phyloP scores from a whole-genome alignment of 78 protist species.

The Pigoraptor vietnamica region DNA sequence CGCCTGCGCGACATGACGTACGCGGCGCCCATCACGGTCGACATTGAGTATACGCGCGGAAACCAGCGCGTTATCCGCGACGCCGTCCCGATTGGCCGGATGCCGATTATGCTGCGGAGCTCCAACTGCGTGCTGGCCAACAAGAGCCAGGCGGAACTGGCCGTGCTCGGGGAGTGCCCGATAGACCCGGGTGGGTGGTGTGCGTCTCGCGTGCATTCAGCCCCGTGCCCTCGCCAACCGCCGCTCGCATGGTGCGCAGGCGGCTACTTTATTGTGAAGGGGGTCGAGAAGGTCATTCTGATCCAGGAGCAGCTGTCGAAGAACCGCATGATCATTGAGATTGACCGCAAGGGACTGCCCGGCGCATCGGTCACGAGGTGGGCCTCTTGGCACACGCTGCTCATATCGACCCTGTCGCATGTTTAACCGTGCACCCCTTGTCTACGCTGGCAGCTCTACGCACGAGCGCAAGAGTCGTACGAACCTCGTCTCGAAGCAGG shows the following conservation, averaged over 20 bases:
- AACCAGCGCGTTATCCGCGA: not conserved
- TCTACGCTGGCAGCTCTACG: no score
- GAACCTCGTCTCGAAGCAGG: slow-evolving; percentile 51
- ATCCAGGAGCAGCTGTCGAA: slow-evolving; percentile 97
- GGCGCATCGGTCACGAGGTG: slow-evolving; percentile 58
- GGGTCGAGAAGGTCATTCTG: slow-evolving; percentile 89
- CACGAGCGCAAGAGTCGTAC: slow-evolving; percentile 83
- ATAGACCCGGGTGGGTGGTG: slow-evolving; percentile 95
- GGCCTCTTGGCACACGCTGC: no score
- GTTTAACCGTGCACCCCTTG: no score
- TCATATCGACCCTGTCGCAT: no score
- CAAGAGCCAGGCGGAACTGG: slow-evolving; percentile 68
- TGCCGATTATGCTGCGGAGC: slow-evolving; percentile 97
- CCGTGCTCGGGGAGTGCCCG: slow-evolving; percentile 91
- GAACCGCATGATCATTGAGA: slow-evolving; percentile 91
- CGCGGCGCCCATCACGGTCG: slow-evolving; percentile 89
- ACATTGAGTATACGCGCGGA: slow-evolving; percentile 85
- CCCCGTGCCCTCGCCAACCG: not conserved
- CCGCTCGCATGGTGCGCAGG: slow-evolving; percentile 17
- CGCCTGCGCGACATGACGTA: slow-evolving; percentile 97
- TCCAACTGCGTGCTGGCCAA: slow-evolving; percentile 71
- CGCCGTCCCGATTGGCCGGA: slow-evolving; percentile 81
- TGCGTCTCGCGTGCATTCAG: no score
- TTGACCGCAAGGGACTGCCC: slow-evolving; percentile 62
- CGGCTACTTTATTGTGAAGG: slow-evolving; percentile 82